These are phyloP conservation scores for Cercospora zeae-maydis DNA, from an alignment of 2,329 filamentous ascomycete genomes.

Conservation along the genomic window DNA sequence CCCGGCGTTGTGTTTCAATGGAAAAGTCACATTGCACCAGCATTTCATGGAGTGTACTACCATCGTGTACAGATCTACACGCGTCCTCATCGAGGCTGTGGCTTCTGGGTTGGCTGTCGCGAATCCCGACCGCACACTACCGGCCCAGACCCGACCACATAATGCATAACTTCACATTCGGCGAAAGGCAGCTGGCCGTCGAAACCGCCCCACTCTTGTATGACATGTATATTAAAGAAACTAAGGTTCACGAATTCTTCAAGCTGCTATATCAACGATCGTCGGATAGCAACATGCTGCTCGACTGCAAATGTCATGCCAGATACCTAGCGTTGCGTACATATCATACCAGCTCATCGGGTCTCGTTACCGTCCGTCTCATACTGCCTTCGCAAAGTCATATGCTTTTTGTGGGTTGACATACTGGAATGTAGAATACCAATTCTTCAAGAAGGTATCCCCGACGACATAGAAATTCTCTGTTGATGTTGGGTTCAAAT, in stretches of 20 bases:
- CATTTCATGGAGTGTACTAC: slow-evolving; percentile 8
- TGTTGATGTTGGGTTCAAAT: slow-evolving; percentile 18
- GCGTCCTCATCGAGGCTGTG: slow-evolving; percentile 5
- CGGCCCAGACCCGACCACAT: not conserved
- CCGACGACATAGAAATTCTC: slow-evolving; percentile 26
- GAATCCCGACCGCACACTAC: not conserved
- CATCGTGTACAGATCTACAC: slow-evolving; percentile 15
- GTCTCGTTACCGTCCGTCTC: not conserved
- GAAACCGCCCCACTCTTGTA: slow-evolving; percentile 21
- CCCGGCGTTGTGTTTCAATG: slow-evolving; percentile 11
- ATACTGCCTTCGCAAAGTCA: slow-evolving; percentile 28
- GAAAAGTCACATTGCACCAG: slow-evolving; percentile 1
- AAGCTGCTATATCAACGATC: not conserved
- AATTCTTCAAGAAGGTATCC: slow-evolving; percentile 29
- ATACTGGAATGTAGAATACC: slow-evolving; percentile 27
- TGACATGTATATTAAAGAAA: slow-evolving; percentile 9
- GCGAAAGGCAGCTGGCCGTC: slow-evolving; percentile 1
- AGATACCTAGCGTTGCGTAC: not conserved
- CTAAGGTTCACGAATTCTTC: slow-evolving; percentile 1
- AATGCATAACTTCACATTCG: not conserved
- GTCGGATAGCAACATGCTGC: not conserved
- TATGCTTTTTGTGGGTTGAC: slow-evolving; percentile 18
- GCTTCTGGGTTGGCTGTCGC: not conserved
- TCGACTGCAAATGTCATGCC: not conserved
- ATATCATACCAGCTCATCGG: not conserved